A percentile compares a stretch with the other conserved stretches of the same genome.
Conservation (phyloP, 1,284 basidiomycete species). For the Trichosporon sp. region DNA sequence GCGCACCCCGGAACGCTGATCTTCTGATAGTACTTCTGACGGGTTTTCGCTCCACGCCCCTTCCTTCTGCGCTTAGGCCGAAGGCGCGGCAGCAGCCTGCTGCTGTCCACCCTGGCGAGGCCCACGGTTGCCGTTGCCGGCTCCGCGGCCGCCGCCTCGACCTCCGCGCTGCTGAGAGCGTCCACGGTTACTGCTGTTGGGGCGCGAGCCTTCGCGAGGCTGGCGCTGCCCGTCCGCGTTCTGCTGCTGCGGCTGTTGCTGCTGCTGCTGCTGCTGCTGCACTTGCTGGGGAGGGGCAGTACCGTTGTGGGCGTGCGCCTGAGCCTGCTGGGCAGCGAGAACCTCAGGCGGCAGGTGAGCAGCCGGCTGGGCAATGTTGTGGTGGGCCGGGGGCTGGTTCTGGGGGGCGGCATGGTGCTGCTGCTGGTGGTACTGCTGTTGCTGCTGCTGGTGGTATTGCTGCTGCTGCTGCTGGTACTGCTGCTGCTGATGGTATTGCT, state of each 20-base stretch:
- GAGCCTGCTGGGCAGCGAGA: neutral
- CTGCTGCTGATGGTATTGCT: neutral
- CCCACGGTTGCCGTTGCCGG: neutral
- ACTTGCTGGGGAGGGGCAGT: neutral
- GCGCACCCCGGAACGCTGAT: neutral
- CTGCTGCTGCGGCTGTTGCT: neutral
- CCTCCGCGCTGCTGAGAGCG: slow-evolving; percentile 6
- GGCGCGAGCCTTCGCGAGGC: slow-evolving; percentile 9
- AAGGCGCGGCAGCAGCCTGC: slow-evolving; percentile 3
- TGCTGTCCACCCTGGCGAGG: slow-evolving; percentile 8
- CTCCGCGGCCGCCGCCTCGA: neutral
- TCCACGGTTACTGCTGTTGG: slow-evolving; percentile 16
- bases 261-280: neutral
- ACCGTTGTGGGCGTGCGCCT: neutral
- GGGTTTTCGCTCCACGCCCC: neutral
- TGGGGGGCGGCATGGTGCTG: slow-evolving; percentile 4
- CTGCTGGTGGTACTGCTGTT: slow-evolving; percentile 2
- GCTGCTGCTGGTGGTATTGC: neutral
- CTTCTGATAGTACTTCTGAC: neutral
- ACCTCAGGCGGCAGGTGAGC: slow-evolving; percentile 13
- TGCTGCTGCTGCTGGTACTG: neutral
- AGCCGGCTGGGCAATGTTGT: slow-evolving; percentile 11
- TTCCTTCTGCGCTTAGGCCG: neutral
- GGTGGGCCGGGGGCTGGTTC: slow-evolving; percentile 6
- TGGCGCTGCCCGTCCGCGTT: slow-evolving; percentile 2